Base-by-base conservation (phyloP, 2,329 filamentous ascomycete genomes). In the Sporothrix euskadiensis region DNA sequence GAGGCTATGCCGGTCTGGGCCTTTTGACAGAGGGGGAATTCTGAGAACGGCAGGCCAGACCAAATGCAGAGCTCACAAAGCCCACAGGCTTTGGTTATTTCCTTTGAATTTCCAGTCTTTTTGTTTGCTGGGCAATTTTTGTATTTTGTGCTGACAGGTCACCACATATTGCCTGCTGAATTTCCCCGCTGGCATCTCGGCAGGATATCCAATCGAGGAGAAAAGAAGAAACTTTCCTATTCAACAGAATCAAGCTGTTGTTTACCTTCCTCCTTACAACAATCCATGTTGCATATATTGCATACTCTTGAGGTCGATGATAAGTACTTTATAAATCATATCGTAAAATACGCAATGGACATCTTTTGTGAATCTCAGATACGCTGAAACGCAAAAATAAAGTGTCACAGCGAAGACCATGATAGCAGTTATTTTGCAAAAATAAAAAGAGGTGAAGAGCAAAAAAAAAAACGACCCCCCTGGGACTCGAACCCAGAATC, bases 381-480 rank as follows among this genome's bases (percentile, higher is more conserved):
- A 26, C 26, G 26, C 26, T 26, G 26, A 30, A 35, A 44, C 32
- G 8, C 4, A n/a, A 4, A 66, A 66, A 10, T 22, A 44, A 14
- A 1, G 54, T 9, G 1, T 22, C n/a, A 22, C 14, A 65, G 22
- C 16, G 14, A 26, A 44, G n/a, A 47, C 41, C 22, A 44, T 26
- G 10, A 57, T n/a, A 22, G 3, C 26, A 26, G 26, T 26, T 26
- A 26, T 26, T 26, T 26, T 26, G 47, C 35, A 41, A n/a, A 39
- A 61, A 54, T 35, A 16, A 4, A 54, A 74, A 47, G 69, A 26
- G 81, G 3, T 65, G 54, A 69, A 69, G 41, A 70, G 47, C 35
- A n/a, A 61, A 10, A 88, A 61, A 10, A 88, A 72, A 71, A 73
- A 49, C 75, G 75, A 76, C 71, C 76, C 74, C 72, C 75, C 74